Evolutionary conservation across 192 early-diverging fungal species (phyloP), one percentile per base, ranked within the genome.

Genomic region (Podochytrium sp.): DNA sequence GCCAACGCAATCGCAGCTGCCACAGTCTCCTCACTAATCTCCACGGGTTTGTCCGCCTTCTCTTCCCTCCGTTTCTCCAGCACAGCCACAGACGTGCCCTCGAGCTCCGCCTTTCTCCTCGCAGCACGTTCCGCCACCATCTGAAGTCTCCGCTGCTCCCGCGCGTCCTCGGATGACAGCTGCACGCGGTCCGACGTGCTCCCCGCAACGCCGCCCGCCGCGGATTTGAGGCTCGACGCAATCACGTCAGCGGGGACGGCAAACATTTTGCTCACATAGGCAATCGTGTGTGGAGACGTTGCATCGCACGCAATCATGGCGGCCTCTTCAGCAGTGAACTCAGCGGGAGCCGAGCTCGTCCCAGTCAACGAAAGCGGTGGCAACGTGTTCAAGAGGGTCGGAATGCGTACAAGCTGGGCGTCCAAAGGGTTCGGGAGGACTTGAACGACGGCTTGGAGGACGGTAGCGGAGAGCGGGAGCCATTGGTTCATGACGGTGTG

Each of bases 231-330:
- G 40, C 53, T 69, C 7, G 66, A 34, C 7, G 96, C 94, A 18
- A 98, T 76, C 27, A 89, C 81, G 39, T 89, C 84, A 7, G 85
- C 78, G 10, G 93, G 91, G 2, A 99, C 88, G 30, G 92, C 89
- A 65, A 98, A 91, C 85, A 99, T 95, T 74, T 99, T 99, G 76
- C 92, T 92, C 3, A 99, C 87, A 80, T 92, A 98, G 0, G 90
- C 93, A 16, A 98, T 91, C 6, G 89, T 78, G 0, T 96, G 95
- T 10, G 81, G 87, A 2, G 81, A 64, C 2, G 74, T 77, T 0
- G 88, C 52, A 63, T 91, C 87, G 80, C 98, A 99, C 18, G 25
- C 76, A 67, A 86, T 90, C 55, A 99, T 79, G 1, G 93, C 93
- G 23, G 80, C 79, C 67, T 96, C 94, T 50, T 91, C 68, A 0